Evolutionary conservation across 495 filamentous ascomycete genomes (phyloP), one percentile per base, ranked within the genome.

Genomic region (Chaetomium cochliodes): DNA sequence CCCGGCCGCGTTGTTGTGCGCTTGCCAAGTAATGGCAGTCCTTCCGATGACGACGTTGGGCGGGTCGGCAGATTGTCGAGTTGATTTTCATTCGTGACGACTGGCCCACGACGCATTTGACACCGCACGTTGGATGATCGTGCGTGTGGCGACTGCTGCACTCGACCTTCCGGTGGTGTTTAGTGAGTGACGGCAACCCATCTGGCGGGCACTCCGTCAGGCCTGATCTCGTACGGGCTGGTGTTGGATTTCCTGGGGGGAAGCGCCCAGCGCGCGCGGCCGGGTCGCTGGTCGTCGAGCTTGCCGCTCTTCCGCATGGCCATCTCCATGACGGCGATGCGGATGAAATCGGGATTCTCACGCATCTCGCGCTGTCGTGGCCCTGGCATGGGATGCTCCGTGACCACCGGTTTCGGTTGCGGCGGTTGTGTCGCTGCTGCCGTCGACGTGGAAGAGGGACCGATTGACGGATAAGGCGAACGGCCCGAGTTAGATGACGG

Each of bases 271-370:
- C 86, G 86, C 46, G 94, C 94, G 57, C 88, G 85, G 12, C 92
- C 91, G 47, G 89, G 88, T n/a, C 86, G 86, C 53, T 88, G 87
- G 53, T 93, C 90, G 68, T 92, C 90, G 62, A 98, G 79, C 77
- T 98, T 98, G 51, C 94, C 94, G 51, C 82, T 84, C 69, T 91
- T 88, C 37, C 93, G 88, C 94, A 98, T 98, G 64, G 93, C 91
- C 90, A 97, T 96, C 77, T 98, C 94, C 70, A 97, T 82, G 60
- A 97, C 93, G 30, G 96, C 91, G 70, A 98, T 88, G 33, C 94
- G 87, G 57, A 98, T 87, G 77, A 98, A 98, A 68, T 97, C 89
- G 26, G 89, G 85, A 72, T 98, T 98, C 74, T 98, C 94, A 44
- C 94, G 85, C 67, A 91, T 86, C 73, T 97, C 94, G 16, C 94